Base-by-base conservation (phyloP, 1,139 yeast genomes). In the Cylindricascospora bacillispora region DNA sequence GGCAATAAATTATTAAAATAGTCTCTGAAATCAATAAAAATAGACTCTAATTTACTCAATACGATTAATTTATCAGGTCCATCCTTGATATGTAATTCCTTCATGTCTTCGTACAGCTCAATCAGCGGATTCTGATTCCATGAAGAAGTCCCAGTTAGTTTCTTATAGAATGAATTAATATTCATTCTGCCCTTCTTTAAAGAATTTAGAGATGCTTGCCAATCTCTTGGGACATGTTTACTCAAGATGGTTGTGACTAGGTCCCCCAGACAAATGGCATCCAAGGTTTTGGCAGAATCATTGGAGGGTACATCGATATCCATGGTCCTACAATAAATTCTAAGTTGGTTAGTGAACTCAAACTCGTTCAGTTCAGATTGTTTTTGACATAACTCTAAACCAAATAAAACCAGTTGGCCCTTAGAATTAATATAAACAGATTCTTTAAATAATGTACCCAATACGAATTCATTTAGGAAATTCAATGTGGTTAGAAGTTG, bases 381-480 rank as follows among this genome's bases (percentile, higher is more conserved):
- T 33, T 65, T 70, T 2, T 78, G 65, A 33, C 79, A 62, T 4
- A 80, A 54, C 51, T 86, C 97, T 44, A 85, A 71, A 1, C 95
- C 95, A 40, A 81, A 80, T 15, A 86, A 52, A 35, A 74, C 78
- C 92, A 94, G 82, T 45, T 81, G 93, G 6, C 95, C 93, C 24
- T 62, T 50, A 14, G 63, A 67, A 33, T 69, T 78, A 10, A 82
- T 73, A 52, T 57, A 83, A 1, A 86, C 64, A 1, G 81, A 68
- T 24, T 67, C 63, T 17, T 59, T 44, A 37, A 69, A 63, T 22
- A 85, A 45, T 36, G 73, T 72, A 2, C 86, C 89, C 44, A 81
- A 79, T 3, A 78, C 59, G 17, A 77, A 70, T 13, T 59, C 62
- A 41, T 80, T 75, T 32, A 85, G 60, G 39, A 74, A 73, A 37